Percentiles rank a stretch among this genome's conserved stretches.
These are phyloP conservation scores for Cyclostephanos invisitatus DNA, from an alignment of 108 stramenopile species.

Conservation along the genomic window DNA sequence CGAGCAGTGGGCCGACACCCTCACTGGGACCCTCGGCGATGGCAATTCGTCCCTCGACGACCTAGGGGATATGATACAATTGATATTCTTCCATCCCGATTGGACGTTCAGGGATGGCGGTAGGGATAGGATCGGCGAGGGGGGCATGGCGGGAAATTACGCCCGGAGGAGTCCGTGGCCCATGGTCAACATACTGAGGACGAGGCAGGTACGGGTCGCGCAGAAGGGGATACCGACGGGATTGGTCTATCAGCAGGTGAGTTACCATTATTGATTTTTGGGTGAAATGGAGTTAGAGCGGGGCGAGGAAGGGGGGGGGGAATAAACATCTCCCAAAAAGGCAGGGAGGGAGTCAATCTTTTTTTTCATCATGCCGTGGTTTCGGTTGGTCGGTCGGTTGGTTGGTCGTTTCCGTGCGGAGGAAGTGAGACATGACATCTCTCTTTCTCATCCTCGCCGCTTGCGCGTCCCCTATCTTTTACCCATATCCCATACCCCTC, in stretches of 20 bases:
- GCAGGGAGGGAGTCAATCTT: too few species aligned
- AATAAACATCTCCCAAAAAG: too few species aligned
- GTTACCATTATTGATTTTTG: not conserved
- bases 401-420: not conserved
- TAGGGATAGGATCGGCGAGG: slow-evolving; percentile 82
- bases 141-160: slow-evolving; percentile 88
- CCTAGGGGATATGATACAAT: slow-evolving; percentile 83
- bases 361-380: too few species aligned
- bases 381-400: too few species aligned
- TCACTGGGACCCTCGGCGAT: slow-evolving; percentile 87
- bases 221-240: slow-evolving; percentile 96
- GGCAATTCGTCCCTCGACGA: slow-evolving; percentile 29
- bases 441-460: not conserved
- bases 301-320: too few species aligned
- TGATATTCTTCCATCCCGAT: slow-evolving; percentile 97
- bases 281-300: not conserved
- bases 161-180: slow-evolving; percentile 93
- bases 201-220: slow-evolving; percentile 89
- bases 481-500: not conserved
- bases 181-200: slow-evolving; percentile 97
- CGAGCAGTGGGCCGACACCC: slow-evolving; percentile 84
- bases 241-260: slow-evolving; percentile 84
- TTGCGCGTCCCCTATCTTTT: not conserved
- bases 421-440: not conserved
- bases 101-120: slow-evolving; percentile 94